These are phyloP conservation scores for Cryptococcus jaspeensis DNA, from an alignment of 1,284 basidiomycete species.

Conservation along the genomic window DNA sequence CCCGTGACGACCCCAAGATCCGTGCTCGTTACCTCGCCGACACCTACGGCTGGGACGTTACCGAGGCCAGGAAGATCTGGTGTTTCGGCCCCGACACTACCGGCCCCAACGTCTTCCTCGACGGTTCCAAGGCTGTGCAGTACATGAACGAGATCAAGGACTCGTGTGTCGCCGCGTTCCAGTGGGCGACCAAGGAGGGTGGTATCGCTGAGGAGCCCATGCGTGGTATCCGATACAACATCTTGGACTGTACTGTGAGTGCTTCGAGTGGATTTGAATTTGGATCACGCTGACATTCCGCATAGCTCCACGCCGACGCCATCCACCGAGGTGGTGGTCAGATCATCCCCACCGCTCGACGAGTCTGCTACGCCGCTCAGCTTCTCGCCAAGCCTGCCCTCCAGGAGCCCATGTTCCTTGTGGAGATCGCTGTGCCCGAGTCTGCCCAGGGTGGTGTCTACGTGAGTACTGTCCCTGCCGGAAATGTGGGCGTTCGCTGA, in stretches of 20 bases:
- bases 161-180: slow-evolving; percentile 98
- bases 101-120: slow-evolving; percentile 94
- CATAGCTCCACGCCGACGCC: slow-evolving; percentile 90
- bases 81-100: slow-evolving; percentile 99
- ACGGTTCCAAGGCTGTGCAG: slow-evolving; percentile 98
- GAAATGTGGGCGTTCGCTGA: slow-evolving; percentile 1
- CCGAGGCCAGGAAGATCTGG: slow-evolving; percentile 99
- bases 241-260: slow-evolving; percentile 89
- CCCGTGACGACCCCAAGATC: slow-evolving; percentile 97
- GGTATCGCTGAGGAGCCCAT: slow-evolving; percentile 96
- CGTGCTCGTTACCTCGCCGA: slow-evolving; percentile 96
- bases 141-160: slow-evolving; percentile 99
- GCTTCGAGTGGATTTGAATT: not conserved
- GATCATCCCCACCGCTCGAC: slow-evolving; percentile 94
- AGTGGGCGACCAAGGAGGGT: slow-evolving; percentile 99
- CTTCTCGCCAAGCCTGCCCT: slow-evolving; percentile 90
- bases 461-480: slow-evolving; percentile 49
- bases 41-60: slow-evolving; percentile 97
- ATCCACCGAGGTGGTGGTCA: slow-evolving; percentile 99
- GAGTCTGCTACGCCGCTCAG: slow-evolving; percentile 99
- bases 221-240: slow-evolving; percentile 96
- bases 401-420: slow-evolving; percentile 97
- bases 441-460: slow-evolving; percentile 99
- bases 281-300: slow-evolving; percentile 11
- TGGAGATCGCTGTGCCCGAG: slow-evolving; percentile 99